Evolutionary conservation across 306 rosid genomes (phyloP).

Genomic region (Castanospermum australe): DNA sequence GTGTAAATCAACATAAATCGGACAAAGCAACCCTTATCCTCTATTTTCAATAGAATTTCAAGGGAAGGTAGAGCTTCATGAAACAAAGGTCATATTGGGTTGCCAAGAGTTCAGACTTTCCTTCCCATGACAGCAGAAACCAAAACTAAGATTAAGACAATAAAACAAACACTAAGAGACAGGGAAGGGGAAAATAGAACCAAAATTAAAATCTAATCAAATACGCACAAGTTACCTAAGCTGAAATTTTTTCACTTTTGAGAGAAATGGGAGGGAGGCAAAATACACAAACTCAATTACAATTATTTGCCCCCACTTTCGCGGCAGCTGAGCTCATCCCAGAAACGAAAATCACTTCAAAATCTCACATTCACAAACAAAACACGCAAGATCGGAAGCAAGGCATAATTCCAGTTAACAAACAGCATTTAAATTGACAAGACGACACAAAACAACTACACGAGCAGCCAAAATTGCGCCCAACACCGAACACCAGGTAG

Average conservation of each 20-base stretch:
- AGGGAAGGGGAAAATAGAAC: not conserved
- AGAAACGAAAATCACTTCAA: conserved; percentile 11
- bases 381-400: conserved; percentile 46
- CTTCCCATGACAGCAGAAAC: not conserved
- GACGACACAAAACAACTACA: conserved; percentile 8
- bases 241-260: not conserved
- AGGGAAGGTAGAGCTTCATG: not conserved
- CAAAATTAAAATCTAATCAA: conserved; percentile 18
- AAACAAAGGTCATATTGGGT: not conserved
- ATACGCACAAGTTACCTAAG: not conserved
- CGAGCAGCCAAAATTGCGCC: conserved; percentile 45
- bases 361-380: conserved; percentile 31
- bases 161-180: not conserved
- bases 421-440: conserved; percentile 22
- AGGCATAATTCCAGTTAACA: conserved; percentile 31
- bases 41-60: not conserved
- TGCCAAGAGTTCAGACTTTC: not conserved
- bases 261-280: not conserved
- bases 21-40: not conserved
- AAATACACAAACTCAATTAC: not conserved
- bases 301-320: not conserved
- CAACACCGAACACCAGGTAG: conserved; percentile 24
- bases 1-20: not conserved
- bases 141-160: not conserved
- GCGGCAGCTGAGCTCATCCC: conserved; percentile 28